Evolutionary conservation across 139 green algal genomes (phyloP).

Genomic region (Volvox reticuliferus): DNA sequence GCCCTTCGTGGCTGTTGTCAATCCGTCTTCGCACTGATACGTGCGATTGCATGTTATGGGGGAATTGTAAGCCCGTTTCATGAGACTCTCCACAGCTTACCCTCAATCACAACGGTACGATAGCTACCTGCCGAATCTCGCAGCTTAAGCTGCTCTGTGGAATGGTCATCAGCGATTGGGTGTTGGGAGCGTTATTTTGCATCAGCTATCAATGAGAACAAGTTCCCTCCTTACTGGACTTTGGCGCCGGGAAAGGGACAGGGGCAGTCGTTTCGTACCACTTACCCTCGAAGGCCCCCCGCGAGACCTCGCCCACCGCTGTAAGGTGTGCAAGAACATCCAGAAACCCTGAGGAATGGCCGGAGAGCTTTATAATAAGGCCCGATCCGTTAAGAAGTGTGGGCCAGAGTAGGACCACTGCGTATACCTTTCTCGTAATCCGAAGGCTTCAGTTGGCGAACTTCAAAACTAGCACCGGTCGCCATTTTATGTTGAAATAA

Average conservation of each 20-base stretch:
- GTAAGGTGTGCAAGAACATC: constrained; percentile 86
- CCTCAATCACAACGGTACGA: constrained; percentile 21
- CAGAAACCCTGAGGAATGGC: constrained; percentile 75
- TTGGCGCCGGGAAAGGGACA: too few relatives aligned
- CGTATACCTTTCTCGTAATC: constrained; percentile 60
- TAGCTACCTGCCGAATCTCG: not conserved
- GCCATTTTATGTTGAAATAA: not conserved
- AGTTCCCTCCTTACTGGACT: too few relatives aligned
- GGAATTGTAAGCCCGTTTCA: too few relatives aligned
- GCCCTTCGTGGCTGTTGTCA: too few relatives aligned
- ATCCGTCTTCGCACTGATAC: too few relatives aligned
- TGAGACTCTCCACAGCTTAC: not conserved
- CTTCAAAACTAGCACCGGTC: not conserved
- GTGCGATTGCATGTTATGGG: too few relatives aligned
- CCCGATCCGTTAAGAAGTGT: too few relatives aligned
- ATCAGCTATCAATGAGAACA: too few relatives aligned
- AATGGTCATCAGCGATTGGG: not conserved
- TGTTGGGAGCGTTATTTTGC: too few relatives aligned
- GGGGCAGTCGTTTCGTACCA: too few relatives aligned
- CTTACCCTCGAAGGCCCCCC: constrained; percentile 69
- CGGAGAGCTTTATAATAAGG: not conserved
- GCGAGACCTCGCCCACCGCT: constrained; percentile 76
- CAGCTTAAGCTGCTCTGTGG: not conserved
- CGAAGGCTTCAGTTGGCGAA: constrained; percentile 47
- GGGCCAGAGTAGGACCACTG: too few relatives aligned